Evolutionary conservation across 345 rosid genomes (phyloP).

Genomic region (Moringa oleifera): DNA sequence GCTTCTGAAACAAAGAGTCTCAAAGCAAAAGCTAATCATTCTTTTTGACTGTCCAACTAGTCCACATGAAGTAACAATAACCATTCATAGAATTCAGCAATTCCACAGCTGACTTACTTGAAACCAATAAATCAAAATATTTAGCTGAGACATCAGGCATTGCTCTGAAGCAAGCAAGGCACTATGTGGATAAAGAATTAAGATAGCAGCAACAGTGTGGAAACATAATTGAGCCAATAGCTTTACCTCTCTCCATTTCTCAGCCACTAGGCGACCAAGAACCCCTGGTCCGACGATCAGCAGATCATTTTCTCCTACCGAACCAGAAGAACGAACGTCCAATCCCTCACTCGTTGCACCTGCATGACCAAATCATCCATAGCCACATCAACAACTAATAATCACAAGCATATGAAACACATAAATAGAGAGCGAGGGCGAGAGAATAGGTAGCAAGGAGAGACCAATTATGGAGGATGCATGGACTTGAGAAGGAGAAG

Average conservation of each 20-base stretch:
- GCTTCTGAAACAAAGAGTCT: not conserved
- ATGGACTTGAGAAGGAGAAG: slow-evolving; percentile 36
- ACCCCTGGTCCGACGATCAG: slow-evolving; percentile 93
- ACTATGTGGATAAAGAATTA: too few species aligned
- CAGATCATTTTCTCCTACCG: slow-evolving; percentile 65
- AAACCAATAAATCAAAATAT: not conserved
- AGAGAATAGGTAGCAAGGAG: too few species aligned
- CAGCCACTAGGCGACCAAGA: slow-evolving; percentile 92
- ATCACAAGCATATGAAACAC: not conserved
- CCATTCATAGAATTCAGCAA: not conserved
- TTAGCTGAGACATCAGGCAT: not conserved
- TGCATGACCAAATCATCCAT: slow-evolving; percentile 17
- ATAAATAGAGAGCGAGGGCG: not conserved
- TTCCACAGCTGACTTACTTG: not conserved
- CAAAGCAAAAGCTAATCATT: too few species aligned
- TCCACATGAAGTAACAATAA: not conserved
- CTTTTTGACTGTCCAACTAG: not conserved
- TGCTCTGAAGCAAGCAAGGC: too few species aligned
- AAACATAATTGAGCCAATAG: too few species aligned
- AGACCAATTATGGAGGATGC: slow-evolving; percentile 52
- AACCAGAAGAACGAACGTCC: slow-evolving; percentile 38
- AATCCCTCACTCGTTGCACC: slow-evolving; percentile 42
- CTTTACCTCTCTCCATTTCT: slow-evolving; percentile 76
- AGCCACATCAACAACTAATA: slow-evolving; percentile 2
- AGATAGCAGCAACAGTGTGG: not conserved